Base-by-base conservation (phyloP, 306 rosid species). In the Prinsepia uniflora region DNA sequence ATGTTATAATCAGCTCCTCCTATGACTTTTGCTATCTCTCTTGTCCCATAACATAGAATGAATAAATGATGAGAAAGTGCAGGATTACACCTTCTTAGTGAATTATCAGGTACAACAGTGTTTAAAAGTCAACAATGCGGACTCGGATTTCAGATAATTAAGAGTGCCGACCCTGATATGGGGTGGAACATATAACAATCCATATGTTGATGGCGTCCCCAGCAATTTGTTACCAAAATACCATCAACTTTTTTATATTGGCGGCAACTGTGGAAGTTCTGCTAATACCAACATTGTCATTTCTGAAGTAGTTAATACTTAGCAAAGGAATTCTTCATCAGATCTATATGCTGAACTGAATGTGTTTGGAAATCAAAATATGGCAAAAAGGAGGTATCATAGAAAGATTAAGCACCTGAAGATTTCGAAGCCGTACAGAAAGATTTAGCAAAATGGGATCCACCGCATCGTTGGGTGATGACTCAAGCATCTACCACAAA, bases 371-470 rank as follows among this genome's bases (percentile, higher is more conserved):
- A 52, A 52, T 5, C 52, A 47, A 47, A 12, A 52, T 52, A 52
- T 2, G n/a, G 52, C 52, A 47, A 30, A 30, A 30, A 30, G 36
- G 36, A 30, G 36, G 36, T 30, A 30, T 30, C 36, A 30, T 0
- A 30, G 36, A 30, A 30, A 30, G 36, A 30, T 30, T 30, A 30
- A 30, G 18, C 74, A 93, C 98, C 81, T 90, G 98, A 76, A 93
- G 92, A 90, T 88, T 90, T 58, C 96, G 92, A 63, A 93, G 89
- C 79, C 96, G 88, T 57, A 83, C 40, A 67, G 97, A 87, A 73
- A 93, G 96, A 82, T 80, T 90, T 18, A 88, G 89, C 82, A 93
- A 75, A 74, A 90, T 83, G 69, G 98, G 98, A 72, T 93, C 90
- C 67, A 93, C 96, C 43, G 97, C 92, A 74, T 87, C 97, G 53